Evolutionary conservation across 2,329 filamentous ascomycete genomes (phyloP), one percentile per base, ranked within the genome.

Genomic region (Alternaria burnsii): DNA sequence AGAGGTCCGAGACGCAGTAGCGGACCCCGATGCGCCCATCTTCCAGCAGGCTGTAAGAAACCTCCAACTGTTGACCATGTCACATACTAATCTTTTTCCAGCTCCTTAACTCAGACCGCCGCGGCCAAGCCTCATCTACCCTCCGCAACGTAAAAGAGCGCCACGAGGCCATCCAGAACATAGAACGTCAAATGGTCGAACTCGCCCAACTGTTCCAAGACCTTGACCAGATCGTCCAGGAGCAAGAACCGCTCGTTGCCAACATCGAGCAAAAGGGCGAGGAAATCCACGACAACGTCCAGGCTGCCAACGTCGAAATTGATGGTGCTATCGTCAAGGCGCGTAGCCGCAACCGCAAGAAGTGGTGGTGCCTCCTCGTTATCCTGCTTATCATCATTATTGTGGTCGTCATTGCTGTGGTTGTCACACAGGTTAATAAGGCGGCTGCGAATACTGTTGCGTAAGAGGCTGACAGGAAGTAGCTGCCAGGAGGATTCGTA

Each of bases 301-400:
- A 90, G 73, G 91, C 95, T 78, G 94, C 90, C 66, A 97, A 95
- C 75, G 86, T 88, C 65, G 88, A 97, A 79, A 91, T 98, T 61
- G 88, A 86, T 40, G 87, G 86, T n/a, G 94, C 94, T 12, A 91
- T 97, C 64, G 85, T 86, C 62, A 97, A 92, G 69, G 94, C 94
- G 9, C 86, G 90, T 54, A 68, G 67, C 63, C 72, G 76, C 55
- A 77, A 87, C 88, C 70, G 92, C 91, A 97, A 96, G 93, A 97
- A 97, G 91, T 97, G 93, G 94, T 94, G 91, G 78, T 97, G 93
- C 84, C 82, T 97, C 69, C 89, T 90, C 72, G 92, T 97, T 73
- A 82, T 85, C 70, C 66, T 80, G 48, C 64, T 79, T 65, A 72
- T 76, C 63, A 68, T 77, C 58, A 73, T 76, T 46, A 66, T 76